phyloP scores from a whole-genome alignment of 148 eudicot species.

The Chenopodium suecicum region DNA sequence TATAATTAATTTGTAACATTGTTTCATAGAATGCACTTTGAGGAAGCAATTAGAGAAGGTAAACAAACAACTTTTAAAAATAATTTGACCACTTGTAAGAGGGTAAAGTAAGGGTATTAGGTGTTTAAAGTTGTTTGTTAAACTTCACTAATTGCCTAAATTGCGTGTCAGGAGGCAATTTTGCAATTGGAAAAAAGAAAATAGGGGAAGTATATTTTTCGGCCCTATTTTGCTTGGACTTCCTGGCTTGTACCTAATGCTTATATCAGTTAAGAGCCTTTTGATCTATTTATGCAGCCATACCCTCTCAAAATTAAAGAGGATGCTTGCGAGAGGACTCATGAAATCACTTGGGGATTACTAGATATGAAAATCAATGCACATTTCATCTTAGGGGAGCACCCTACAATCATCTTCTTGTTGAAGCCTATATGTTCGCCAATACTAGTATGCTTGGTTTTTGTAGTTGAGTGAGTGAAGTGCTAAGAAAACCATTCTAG shows the following conservation, averaged over 20 bases:
- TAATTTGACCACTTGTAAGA: too few relatives aligned
- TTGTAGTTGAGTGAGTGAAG: not conserved
- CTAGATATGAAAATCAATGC: too few relatives aligned
- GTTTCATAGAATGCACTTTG: too few relatives aligned
- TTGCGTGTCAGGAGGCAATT: too few relatives aligned
- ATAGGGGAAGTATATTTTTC: not conserved
- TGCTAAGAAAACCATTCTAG: not conserved
- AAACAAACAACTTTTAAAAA: too few relatives aligned
- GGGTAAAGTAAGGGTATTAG: too few relatives aligned
- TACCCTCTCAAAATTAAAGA: not conserved
- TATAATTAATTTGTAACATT: too few relatives aligned
- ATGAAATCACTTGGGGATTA: not conserved
- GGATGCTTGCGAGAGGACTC: not conserved
- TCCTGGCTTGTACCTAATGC: not conserved
- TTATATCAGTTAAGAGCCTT: not conserved
- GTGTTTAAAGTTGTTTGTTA: too few relatives aligned
- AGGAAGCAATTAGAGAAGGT: too few relatives aligned
- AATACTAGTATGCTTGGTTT: not conserved
- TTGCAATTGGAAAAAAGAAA: too few relatives aligned
- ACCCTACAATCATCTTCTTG: not conserved
- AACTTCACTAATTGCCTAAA: too few relatives aligned
- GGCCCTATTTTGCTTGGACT: not conserved
- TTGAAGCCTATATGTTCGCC: not conserved
- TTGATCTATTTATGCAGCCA: not conserved
- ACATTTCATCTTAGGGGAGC: not conserved